Evolutionary conservation across 768 basidiomycete species (phyloP).

Genomic region (Rickenella mellea): DNA sequence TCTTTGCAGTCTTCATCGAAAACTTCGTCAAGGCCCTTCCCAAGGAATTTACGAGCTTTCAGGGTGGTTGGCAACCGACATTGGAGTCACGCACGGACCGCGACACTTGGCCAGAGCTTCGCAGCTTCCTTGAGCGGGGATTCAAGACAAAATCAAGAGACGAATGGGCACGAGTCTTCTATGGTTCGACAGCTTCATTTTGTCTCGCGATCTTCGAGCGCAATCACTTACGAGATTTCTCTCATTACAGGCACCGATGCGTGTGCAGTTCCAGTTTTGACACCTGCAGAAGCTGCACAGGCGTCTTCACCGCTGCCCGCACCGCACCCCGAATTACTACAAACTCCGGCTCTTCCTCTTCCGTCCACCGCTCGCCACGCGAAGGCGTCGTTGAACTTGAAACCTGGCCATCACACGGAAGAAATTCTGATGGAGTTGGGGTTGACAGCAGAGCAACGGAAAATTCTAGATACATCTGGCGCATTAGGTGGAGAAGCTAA

Average conservation of each 20-base stretch:
- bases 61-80: slow-evolving; percentile 43
- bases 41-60: slow-evolving; percentile 27
- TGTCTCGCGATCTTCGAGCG: background rate
- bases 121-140: slow-evolving; percentile 49
- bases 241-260: slow-evolving; percentile 50
- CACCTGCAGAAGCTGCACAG: slow-evolving; percentile 48
- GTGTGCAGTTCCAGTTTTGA: slow-evolving; percentile 61
- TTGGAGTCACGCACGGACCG: slow-evolving; percentile 32
- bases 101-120: slow-evolving; percentile 48
- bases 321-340: slow-evolving; percentile 41
- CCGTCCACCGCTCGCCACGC: slow-evolving; percentile 4
- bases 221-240: background rate
- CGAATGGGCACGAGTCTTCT: slow-evolving; percentile 61
- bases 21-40: slow-evolving; percentile 43
- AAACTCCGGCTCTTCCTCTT: slow-evolving; percentile 21
- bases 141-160: slow-evolving; percentile 54
- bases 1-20: slow-evolving; percentile 54
- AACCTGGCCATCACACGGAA: slow-evolving; percentile 44
- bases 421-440: slow-evolving; percentile 47
- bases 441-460: slow-evolving; percentile 29
- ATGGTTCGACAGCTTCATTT: slow-evolving; percentile 31
- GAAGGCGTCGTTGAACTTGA: slow-evolving; percentile 17
- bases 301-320: slow-evolving; percentile 33
- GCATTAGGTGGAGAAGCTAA: slow-evolving; percentile 33
- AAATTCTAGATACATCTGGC: slow-evolving; percentile 33